Conservation (phyloP, 2,329 filamentous ascomycete species). For the Botrytis sinoallii region DNA sequence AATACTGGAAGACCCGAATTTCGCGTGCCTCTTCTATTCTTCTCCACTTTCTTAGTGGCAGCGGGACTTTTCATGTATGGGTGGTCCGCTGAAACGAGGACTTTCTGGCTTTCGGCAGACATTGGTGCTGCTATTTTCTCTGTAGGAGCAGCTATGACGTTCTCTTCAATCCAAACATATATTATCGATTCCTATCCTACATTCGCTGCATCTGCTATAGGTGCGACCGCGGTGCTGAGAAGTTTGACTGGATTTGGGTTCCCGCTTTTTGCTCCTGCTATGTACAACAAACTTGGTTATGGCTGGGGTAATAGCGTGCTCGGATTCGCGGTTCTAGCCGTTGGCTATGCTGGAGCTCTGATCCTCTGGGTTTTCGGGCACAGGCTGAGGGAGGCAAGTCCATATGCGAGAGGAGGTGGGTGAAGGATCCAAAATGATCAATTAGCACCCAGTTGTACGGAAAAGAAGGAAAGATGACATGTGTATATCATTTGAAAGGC, state of each 20-base stretch:
- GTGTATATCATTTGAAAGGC: not conserved
- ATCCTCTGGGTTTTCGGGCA: not conserved
- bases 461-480: not conserved
- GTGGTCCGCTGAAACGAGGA: constrained; percentile 49
- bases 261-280: constrained; percentile 25
- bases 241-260: constrained; percentile 27
- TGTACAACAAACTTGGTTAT: constrained; percentile 38
- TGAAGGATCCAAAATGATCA: not conserved
- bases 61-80: constrained; percentile 56
- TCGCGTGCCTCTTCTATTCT: constrained; percentile 56
- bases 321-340: not conserved
- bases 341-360: not conserved
- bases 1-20: constrained; percentile 50
- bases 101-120: constrained; percentile 55
- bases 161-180: constrained; percentile 43
- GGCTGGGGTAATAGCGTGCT: constrained; percentile 47
- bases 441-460: not conserved
- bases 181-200: constrained; percentile 47
- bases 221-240: constrained; percentile 29
- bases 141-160: constrained; percentile 41
- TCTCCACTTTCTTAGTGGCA: constrained; percentile 52
- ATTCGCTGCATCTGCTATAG: constrained; percentile 41
- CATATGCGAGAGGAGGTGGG: not conserved
- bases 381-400: not conserved
- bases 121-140: constrained; percentile 51